Evolutionary conservation across 2,329 filamentous ascomycete species (phyloP).

Genomic region (Aspergillaceae sp.): DNA sequence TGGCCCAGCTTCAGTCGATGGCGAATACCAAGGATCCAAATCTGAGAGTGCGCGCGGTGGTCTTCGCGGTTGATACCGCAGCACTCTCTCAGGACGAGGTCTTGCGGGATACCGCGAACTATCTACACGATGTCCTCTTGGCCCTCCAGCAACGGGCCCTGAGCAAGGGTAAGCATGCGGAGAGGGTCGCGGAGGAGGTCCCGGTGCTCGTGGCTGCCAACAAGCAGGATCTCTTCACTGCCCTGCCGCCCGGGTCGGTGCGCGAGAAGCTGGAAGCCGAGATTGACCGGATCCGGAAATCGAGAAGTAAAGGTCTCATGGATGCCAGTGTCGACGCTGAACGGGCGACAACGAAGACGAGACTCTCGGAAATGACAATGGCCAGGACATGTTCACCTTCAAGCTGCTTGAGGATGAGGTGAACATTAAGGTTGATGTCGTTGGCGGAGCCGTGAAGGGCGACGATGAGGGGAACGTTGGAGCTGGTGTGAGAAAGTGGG

Average conservation of each 20-base stretch:
- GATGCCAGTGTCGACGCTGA: constrained; percentile 61
- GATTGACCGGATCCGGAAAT: constrained; percentile 66
- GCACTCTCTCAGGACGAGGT: constrained; percentile 43
- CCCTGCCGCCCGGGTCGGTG: constrained; percentile 69
- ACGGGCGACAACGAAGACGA: constrained; percentile 62
- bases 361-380: constrained; percentile 74
- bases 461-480: constrained; percentile 44
- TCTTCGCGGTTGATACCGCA: constrained; percentile 85
- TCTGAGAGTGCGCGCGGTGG: constrained; percentile 55
- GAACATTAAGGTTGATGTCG: constrained; percentile 66
- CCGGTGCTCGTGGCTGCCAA: constrained; percentile 83
- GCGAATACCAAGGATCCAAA: constrained; percentile 25
- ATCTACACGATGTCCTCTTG: constrained; percentile 84
- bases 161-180: constrained; percentile 40
- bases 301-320: constrained; percentile 69
- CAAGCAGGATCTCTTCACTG: constrained; percentile 92
- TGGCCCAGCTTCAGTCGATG: constrained; percentile 31
- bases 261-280: constrained; percentile 69
- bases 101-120: constrained; percentile 66
- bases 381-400: constrained; percentile 70
- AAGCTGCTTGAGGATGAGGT: constrained; percentile 69
- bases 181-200: constrained; percentile 52
- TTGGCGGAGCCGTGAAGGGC: constrained; percentile 61
- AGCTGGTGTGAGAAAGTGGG: constrained; percentile 74
- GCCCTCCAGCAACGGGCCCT: constrained; percentile 65